These are phyloP conservation scores for Coniferiporia sulphurascens DNA, from an alignment of 1,284 basidiomycete species.

Conservation along the genomic window DNA sequence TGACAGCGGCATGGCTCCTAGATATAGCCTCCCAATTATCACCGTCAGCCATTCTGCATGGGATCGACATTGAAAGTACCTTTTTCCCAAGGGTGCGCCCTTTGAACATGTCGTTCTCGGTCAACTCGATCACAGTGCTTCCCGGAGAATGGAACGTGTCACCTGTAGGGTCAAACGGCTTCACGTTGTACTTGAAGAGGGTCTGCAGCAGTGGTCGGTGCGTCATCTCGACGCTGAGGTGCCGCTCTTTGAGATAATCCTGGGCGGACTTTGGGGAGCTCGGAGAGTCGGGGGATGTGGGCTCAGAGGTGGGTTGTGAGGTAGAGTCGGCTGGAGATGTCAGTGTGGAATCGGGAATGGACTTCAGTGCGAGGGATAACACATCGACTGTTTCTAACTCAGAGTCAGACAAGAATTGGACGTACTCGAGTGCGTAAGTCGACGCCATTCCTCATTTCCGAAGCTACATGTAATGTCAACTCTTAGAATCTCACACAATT, in stretches of 20 bases:
- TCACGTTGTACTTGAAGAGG: conserved; percentile 88
- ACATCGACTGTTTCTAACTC: conserved; percentile 88
- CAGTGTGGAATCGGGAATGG: conserved; percentile 63
- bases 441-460: conserved; percentile 1
- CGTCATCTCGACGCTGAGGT: conserved; percentile 89
- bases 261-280: conserved; percentile 45
- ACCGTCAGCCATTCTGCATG: conserved; percentile 17
- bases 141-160: conserved; percentile 81
- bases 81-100: conserved; percentile 17
- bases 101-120: conserved; percentile 17
- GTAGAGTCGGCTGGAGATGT: conserved; percentile 26
- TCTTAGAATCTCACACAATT: conserved; percentile 60
- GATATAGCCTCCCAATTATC: conserved; percentile 6
- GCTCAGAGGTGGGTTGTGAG: conserved; percentile 22
- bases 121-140: conserved; percentile 20
- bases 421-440: conserved; percentile 63
- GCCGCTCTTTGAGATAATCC: conserved; percentile 65
- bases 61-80: conserved; percentile 20
- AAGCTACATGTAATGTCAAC: conserved; percentile 1
- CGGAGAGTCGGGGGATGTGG: conserved; percentile 27
- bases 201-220: conserved; percentile 87
- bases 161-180: conserved; percentile 87
- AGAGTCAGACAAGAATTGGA: conserved; percentile 66
- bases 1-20: conserved; percentile 11
- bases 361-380: conserved; percentile 83